These are phyloP conservation scores for Didymella segeticola DNA, from an alignment of 2,329 filamentous ascomycete genomes.

Conservation along the genomic window DNA sequence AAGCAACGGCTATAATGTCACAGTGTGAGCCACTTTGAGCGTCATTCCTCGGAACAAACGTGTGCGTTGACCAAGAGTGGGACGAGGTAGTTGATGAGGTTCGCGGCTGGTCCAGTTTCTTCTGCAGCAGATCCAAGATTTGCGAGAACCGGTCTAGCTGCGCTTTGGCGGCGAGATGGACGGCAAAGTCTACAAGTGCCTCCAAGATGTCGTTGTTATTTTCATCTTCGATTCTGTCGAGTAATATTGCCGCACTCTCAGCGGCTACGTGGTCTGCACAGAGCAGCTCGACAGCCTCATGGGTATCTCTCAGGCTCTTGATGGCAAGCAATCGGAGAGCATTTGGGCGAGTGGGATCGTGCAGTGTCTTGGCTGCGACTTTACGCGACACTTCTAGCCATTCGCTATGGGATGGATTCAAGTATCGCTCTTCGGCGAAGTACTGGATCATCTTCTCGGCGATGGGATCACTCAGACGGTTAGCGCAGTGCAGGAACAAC, in stretches of 20 bases:
- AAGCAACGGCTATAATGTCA: conserved; percentile 74
- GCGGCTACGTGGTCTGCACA: conserved; percentile 64
- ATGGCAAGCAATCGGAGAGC: conserved; percentile 69
- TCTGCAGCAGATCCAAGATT: conserved; percentile 52
- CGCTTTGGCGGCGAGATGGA: conserved; percentile 68
- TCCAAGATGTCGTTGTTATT: conserved; percentile 70
- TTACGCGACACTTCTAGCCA: conserved; percentile 71
- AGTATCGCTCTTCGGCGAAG: conserved; percentile 72
- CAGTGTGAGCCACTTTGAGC: conserved; percentile 59
- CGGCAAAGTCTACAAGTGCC: conserved; percentile 68
- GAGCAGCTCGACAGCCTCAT: conserved; percentile 60
- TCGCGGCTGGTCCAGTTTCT: conserved; percentile 35
- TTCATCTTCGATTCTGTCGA: conserved; percentile 68
- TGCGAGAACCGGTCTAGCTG: conserved; percentile 64
- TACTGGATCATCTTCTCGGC: conserved; percentile 70
- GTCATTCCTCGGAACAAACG: conserved; percentile 24
- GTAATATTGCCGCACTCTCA: conserved; percentile 66
- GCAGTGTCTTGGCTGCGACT: conserved; percentile 69
- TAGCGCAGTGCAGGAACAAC: conserved; percentile 69
- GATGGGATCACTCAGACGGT: conserved; percentile 68
- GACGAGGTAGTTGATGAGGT: conserved; percentile 23
- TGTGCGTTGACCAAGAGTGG: conserved; percentile 25
- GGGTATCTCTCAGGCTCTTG: conserved; percentile 61
- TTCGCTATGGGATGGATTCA: conserved; percentile 72
- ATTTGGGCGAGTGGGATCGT: conserved; percentile 66